Evolutionary conservation across 495 filamentous ascomycete genomes (phyloP), one percentile per base, ranked within the genome.

Genomic region (Trichodelitschia bisporula): DNA sequence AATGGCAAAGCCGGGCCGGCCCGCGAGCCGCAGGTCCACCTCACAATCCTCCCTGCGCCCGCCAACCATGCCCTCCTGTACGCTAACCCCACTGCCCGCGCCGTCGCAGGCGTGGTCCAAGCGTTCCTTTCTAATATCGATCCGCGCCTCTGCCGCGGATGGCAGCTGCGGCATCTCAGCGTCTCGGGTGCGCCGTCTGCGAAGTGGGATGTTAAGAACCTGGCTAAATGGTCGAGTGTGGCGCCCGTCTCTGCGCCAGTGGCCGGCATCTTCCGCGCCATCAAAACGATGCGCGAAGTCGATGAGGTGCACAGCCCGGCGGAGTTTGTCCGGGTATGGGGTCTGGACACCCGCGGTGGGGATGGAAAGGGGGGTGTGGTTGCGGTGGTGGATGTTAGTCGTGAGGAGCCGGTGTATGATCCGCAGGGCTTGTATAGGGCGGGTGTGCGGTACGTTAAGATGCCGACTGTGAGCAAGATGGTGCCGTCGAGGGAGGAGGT

Each of bases 191-290:
- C n/a, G n/a, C n/a, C n/a, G n/a, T n/a, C n/a, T n/a, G n/a, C n/a
- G n/a, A 95, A 95, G 54, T 93, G 84, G 84, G 83, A 92, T 45
- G 77, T 95, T 35, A 93, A 95, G 56, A 95, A 95, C 47, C 65
- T 92, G 9, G 69, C 60, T 33, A 93, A 93, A 41, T 95, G 84
- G 84, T 59, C 74, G 39, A 63, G 65, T 18, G 72, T 89, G 0
- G 47, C 52, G 5, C 72, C 82, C 1, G 76, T 91, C 14, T 86
- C 78, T 1, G 58, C 62, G 15, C 67, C 71, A 4, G 84, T 95
- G 28, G 66, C 51, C 3, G 65, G 69, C 18, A 57, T 75, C 11
- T 90, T 92, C 47, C 64, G 72, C 2, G 78, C 77, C 3, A 69
- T 92, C 54, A 92, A 92, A 51, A 89, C 79, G 30, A 61, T 89